Conservation (phyloP, 2,329 filamentous ascomycete species). For the Tolypocladium sp. region DNA sequence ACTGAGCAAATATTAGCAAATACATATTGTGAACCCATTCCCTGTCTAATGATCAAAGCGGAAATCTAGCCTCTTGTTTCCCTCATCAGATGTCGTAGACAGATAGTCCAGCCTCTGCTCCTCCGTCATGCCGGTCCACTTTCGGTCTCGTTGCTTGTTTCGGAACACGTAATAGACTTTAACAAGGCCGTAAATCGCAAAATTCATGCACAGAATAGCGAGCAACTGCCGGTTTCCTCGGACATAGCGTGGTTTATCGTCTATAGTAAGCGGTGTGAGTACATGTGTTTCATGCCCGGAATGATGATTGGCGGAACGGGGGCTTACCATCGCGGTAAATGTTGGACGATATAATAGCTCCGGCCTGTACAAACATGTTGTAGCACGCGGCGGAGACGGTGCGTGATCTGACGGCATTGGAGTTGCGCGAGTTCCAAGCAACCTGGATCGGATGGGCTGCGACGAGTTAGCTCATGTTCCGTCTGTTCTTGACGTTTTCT, state of each 20-base stretch:
- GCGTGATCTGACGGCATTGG: constrained; percentile 51
- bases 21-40: too few species aligned
- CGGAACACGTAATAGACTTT: constrained; percentile 39
- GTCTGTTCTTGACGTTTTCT: background rate
- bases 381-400: constrained; percentile 53
- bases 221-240: constrained; percentile 41
- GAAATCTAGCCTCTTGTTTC: constrained; percentile 46
- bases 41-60: constrained; percentile 34
- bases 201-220: constrained; percentile 36
- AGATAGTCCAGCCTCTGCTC: constrained; percentile 39
- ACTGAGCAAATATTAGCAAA: background rate
- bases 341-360: constrained; percentile 32
- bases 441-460: constrained; percentile 33
- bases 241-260: constrained; percentile 43
- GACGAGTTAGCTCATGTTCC: constrained; percentile 1
- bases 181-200: constrained; percentile 32
- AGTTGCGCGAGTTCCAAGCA: constrained; percentile 51
- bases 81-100: constrained; percentile 39
- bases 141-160: constrained; percentile 31
- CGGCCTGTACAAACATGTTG: constrained; percentile 43
- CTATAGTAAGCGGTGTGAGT: constrained; percentile 9
- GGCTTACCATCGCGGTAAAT: constrained; percentile 26
- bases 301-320: too few species aligned
- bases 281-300: too few species aligned
- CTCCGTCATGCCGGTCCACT: constrained; percentile 32